phyloP scores from a whole-genome alignment of 164 flowering plant species.

The Chimonanthus salicifolius region DNA sequence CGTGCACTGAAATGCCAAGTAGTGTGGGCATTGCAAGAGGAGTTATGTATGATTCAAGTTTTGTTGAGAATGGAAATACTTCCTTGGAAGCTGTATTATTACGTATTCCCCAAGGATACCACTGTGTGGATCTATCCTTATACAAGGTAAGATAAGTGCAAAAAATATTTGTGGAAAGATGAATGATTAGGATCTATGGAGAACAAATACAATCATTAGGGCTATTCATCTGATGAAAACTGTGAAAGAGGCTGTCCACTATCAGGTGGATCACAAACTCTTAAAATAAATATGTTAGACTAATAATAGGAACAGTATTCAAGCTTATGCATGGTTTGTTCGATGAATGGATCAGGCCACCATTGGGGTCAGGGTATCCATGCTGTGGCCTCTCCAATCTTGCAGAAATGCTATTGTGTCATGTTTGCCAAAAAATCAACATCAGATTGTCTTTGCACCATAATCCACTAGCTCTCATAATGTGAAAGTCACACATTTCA shows the following conservation, averaged over 20 bases:
- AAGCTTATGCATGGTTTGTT: not conserved
- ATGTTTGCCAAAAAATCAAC: not conserved
- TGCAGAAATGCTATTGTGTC: not conserved
- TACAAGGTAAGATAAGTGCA: conserved; percentile 58
- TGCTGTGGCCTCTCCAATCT: not conserved
- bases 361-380: not conserved
- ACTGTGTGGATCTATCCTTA: conserved; percentile 82
- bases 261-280: not conserved
- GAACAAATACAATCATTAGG: not conserved
- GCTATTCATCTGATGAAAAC: not conserved
- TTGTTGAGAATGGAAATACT: conserved; percentile 20
- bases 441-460: too few relatives aligned
- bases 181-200: not conserved
- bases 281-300: not conserved
- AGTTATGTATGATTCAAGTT: conserved; percentile 30
- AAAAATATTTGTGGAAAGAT: not conserved
- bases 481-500: not conserved
- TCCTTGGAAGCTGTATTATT: conserved; percentile 61
- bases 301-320: not conserved
- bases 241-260: not conserved
- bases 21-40: conserved; percentile 70
- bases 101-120: conserved; percentile 54
- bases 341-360: not conserved
- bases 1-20: conserved; percentile 44
- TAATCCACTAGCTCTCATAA: not conserved